Evolutionary conservation across 2,329 filamentous ascomycete genomes (phyloP).

Genomic region (Calycina herbarum): DNA sequence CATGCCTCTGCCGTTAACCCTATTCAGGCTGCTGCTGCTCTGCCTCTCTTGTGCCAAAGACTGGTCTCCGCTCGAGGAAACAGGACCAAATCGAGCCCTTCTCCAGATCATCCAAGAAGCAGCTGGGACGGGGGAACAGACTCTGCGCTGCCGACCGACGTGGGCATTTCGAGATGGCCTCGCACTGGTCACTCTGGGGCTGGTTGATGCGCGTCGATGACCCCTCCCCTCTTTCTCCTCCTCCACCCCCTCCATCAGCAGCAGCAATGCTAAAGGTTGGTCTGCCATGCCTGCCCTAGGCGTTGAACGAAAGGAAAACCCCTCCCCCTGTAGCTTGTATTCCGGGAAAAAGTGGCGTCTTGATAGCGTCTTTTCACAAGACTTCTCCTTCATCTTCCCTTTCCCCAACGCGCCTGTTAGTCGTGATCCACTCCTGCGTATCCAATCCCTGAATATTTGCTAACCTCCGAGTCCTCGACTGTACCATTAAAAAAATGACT

Average conservation of each 20-base stretch:
- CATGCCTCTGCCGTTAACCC: conserved; percentile 16
- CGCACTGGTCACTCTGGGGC: background rate
- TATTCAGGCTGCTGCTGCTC: conserved; percentile 21
- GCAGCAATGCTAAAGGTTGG: background rate
- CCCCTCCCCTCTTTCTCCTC: conserved; percentile 14
- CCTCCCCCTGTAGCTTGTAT: background rate
- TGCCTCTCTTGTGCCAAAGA: conserved; percentile 2
- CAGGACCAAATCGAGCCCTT: background rate
- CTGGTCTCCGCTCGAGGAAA: conserved; percentile 3
- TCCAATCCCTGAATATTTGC: conserved; percentile 29
- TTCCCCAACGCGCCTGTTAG: conserved; percentile 18
- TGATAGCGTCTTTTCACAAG: background rate
- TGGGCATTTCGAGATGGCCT: background rate
- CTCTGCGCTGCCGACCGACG: background rate
- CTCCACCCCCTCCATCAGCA: background rate
- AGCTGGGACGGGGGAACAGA: background rate
- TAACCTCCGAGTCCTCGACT: conserved; percentile 30
- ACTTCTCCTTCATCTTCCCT: conserved; percentile 3
- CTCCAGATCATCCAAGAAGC: background rate
- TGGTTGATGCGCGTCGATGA: background rate
- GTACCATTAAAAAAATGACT: conserved; percentile 30
- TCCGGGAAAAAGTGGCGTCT: conserved; percentile 6
- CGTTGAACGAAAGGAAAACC: background rate
- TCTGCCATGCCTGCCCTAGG: background rate
- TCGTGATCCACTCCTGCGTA: conserved; percentile 28